These are phyloP conservation scores for Aspergillus nidulans DNA, from an alignment of 495 filamentous ascomycete species.

Conservation along the genomic window DNA sequence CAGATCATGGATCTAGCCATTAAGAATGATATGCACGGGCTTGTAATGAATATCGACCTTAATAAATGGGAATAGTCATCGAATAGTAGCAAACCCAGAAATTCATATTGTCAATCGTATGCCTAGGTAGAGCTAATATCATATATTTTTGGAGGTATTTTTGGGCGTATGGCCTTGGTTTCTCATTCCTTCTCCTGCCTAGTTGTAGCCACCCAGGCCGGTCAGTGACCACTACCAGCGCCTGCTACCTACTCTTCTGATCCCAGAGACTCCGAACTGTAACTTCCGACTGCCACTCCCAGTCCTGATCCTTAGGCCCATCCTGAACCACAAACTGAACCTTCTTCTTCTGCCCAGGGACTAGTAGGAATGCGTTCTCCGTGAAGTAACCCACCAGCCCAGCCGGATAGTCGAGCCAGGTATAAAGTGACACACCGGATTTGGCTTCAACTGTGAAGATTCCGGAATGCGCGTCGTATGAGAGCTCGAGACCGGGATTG, in stretches of 20 bases:
- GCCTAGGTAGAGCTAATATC: too few species aligned
- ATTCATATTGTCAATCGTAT: too few species aligned
- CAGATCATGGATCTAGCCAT: too few species aligned
- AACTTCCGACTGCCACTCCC: slow-evolving; percentile 50
- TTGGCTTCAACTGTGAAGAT: slow-evolving; percentile 56
- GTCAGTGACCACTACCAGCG: too few species aligned
- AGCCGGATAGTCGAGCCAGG: slow-evolving; percentile 60
- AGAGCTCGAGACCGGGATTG: slow-evolving; percentile 51
- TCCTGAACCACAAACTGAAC: slow-evolving; percentile 48
- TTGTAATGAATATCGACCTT: too few species aligned
- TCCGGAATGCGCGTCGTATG: slow-evolving; percentile 28
- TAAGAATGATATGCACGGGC: too few species aligned
- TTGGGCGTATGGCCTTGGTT: too few species aligned
- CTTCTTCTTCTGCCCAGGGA: slow-evolving; percentile 49
- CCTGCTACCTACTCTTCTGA: slow-evolving; percentile 38
- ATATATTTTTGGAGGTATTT: too few species aligned
- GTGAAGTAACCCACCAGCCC: slow-evolving; percentile 58
- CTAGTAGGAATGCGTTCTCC: slow-evolving; percentile 55
- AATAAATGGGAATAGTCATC: too few species aligned
- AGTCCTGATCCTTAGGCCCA: slow-evolving; percentile 31
- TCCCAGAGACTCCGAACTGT: slow-evolving; percentile 63
- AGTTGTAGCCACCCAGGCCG: too few species aligned
- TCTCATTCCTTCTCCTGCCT: too few species aligned
- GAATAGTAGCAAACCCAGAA: too few species aligned
- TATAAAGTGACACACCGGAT: slow-evolving; percentile 58